A percentile compares a stretch with the other conserved stretches of the same genome.
Conservation (phyloP, 305 asterid species). For the Ilex paraguariensis region DNA sequence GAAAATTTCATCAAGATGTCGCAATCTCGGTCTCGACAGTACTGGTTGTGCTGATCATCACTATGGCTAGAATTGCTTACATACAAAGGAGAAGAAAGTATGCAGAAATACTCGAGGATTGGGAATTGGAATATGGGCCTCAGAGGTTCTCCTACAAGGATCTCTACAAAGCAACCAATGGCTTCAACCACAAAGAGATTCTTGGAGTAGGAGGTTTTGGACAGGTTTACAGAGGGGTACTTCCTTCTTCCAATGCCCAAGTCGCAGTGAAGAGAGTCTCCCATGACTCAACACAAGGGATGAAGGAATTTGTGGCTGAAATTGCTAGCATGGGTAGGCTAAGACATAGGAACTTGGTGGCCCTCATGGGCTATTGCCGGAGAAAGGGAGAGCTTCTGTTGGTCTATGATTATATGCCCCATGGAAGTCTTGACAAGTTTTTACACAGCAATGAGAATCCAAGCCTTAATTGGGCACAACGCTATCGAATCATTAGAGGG, state of each 20-base stretch:
- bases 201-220: slow-evolving; percentile 61
- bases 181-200: slow-evolving; percentile 36
- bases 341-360: neutral
- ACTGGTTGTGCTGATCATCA: no score
- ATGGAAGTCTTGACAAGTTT: neutral
- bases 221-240: slow-evolving; percentile 42
- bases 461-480: neutral
- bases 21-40: no score
- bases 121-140: slow-evolving; percentile 50
- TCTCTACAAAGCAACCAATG: slow-evolving; percentile 44
- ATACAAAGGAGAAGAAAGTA: slow-evolving; percentile 19
- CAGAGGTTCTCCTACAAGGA: slow-evolving; percentile 28
- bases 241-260: slow-evolving; percentile 15
- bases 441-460: neutral
- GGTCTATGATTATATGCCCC: neutral
- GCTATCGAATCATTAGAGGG: neutral
- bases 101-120: slow-evolving; percentile 36
- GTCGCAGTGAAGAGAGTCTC: neutral
- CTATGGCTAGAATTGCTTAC: neutral
- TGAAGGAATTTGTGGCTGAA: neutral
- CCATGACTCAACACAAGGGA: neutral
- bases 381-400: neutral
- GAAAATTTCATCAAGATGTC: no score
- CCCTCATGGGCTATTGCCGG: neutral
- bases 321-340: neutral